Percentiles rank a stretch among this genome's conserved stretches.
These are phyloP conservation scores for Boletus vermiculosoides DNA, from an alignment of 768 basidiomycete genomes.

Conservation along the genomic window DNA sequence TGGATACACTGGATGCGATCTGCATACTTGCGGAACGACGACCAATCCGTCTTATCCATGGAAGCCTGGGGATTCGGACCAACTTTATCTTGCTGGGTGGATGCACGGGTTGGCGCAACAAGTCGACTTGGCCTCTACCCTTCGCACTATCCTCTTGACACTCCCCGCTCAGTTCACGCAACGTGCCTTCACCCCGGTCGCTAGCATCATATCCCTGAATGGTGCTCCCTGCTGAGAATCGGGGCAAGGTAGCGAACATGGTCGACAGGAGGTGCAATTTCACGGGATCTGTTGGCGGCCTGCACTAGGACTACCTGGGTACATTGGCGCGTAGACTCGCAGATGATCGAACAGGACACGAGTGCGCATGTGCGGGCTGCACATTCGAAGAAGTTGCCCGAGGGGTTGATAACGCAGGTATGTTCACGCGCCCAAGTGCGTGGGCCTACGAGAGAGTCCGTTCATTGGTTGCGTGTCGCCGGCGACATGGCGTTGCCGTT, in stretches of 20 bases:
- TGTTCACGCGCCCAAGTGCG: too few relatives aligned
- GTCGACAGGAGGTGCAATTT: constrained; percentile 83
- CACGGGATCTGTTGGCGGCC: constrained; percentile 81
- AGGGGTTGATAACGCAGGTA: too few relatives aligned
- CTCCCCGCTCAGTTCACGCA: constrained; percentile 84
- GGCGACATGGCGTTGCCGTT: too few relatives aligned
- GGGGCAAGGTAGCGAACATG: constrained; percentile 91
- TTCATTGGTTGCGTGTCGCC: too few relatives aligned
- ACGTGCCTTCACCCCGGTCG: constrained; percentile 79
- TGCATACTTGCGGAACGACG: too few relatives aligned
- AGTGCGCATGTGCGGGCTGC: too few relatives aligned
- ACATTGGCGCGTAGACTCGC: constrained; percentile 44
- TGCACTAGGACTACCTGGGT: constrained; percentile 67
- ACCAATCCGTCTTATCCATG: too few relatives aligned
- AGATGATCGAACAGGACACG: constrained; percentile 68
- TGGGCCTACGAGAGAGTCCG: too few relatives aligned
- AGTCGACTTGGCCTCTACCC: constrained; percentile 88
- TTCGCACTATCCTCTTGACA: constrained; percentile 88
- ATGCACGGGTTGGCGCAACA: constrained; percentile 96
- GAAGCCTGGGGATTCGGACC: too few relatives aligned
- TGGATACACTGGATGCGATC: too few relatives aligned
- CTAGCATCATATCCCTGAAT: constrained; percentile 92
- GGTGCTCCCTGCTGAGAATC: constrained; percentile 92
- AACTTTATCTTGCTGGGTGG: constrained; percentile 86
- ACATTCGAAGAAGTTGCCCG: too few relatives aligned